A percentile compares a stretch with the other conserved stretches of the same genome.
Evolutionary conservation across 2,329 filamentous ascomycete species (phyloP).

Genomic region (Trichoderma pleuroti): DNA sequence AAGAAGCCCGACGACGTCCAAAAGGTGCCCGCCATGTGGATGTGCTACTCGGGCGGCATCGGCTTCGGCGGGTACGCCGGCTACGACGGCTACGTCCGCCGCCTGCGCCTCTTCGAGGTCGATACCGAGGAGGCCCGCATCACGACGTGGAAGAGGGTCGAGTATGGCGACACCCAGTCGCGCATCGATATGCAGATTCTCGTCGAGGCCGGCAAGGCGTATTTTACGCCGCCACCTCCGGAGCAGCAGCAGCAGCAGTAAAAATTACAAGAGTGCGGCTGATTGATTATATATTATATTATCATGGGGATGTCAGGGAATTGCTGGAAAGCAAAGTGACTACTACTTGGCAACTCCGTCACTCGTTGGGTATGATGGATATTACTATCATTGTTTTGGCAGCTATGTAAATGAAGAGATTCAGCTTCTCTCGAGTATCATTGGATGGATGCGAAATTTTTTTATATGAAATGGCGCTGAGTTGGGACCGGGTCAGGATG

Average conservation of each 20-base stretch:
- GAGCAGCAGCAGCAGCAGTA: neutral
- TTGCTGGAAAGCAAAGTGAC: neutral
- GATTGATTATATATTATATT: neutral
- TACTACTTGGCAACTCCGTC: neutral
- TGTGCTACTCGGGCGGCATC: conserved; percentile 92
- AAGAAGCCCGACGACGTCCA: conserved; percentile 32
- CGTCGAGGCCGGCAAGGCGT: conserved; percentile 54
- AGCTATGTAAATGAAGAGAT: neutral
- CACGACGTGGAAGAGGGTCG: conserved; percentile 86
- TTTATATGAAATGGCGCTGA: neutral
- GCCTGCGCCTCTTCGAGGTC: conserved; percentile 85
- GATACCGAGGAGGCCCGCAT: conserved; percentile 89
- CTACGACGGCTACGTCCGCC: conserved; percentile 79
- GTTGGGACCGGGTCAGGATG: neutral
- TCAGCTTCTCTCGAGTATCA: neutral
- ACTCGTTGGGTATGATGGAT: neutral
- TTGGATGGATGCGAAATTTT: neutral
- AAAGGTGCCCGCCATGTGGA: conserved; percentile 73
- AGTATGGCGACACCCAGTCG: conserved; percentile 55
- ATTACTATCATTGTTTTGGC: neutral
- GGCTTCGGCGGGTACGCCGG: conserved; percentile 96
- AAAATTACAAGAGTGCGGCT: neutral
- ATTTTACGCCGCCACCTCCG: neutral
- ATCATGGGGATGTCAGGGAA: neutral
- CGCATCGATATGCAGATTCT: conserved; percentile 63